phyloP scores from a whole-genome alignment of 2,329 filamentous ascomycete genomes.

The Penicillium aurantiogriseum region DNA sequence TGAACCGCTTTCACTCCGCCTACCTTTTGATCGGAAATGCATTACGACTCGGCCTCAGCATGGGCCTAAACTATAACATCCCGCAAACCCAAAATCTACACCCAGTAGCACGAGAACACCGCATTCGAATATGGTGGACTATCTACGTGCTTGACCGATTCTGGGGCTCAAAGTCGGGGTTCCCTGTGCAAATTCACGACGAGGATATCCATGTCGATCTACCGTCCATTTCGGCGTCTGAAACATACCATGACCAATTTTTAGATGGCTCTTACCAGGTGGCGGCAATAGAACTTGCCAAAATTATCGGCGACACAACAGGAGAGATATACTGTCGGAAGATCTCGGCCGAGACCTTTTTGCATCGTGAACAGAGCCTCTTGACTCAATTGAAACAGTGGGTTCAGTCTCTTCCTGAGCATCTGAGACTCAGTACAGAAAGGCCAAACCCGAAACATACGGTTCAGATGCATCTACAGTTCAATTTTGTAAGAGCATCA shows the following conservation, averaged over 20 bases:
- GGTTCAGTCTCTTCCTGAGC: conserved; percentile 29
- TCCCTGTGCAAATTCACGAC: conserved; percentile 48
- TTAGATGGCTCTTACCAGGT: conserved; percentile 30
- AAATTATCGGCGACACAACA: conserved; percentile 28
- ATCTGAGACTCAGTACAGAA: conserved; percentile 22
- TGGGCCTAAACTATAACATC: conserved; percentile 43
- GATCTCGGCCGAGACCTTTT: conserved; percentile 28
- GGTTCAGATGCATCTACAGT: conserved; percentile 32
- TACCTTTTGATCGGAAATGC: conserved; percentile 34
- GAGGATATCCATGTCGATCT: conserved; percentile 42
- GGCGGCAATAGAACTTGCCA: conserved; percentile 31
- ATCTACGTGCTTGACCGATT: conserved; percentile 40
- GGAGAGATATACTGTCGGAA: conserved; percentile 30
- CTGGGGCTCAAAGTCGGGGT: conserved; percentile 47
- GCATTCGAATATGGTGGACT: conserved; percentile 34
- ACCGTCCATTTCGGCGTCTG: conserved; percentile 25
- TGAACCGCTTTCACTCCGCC: conserved; percentile 30
- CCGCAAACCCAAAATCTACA: conserved; percentile 27
- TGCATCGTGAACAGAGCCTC: conserved; percentile 35
- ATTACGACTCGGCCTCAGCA: conserved; percentile 39
- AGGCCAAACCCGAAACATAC: conserved; percentile 20
- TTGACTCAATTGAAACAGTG: conserved; percentile 35
- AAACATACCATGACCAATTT: conserved; percentile 30
- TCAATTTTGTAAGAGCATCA: conserved; percentile 27
- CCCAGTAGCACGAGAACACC: conserved; percentile 34